These are phyloP conservation scores for Diaporthe australafricana DNA, from an alignment of 2,329 filamentous ascomycete genomes.

Conservation along the genomic window DNA sequence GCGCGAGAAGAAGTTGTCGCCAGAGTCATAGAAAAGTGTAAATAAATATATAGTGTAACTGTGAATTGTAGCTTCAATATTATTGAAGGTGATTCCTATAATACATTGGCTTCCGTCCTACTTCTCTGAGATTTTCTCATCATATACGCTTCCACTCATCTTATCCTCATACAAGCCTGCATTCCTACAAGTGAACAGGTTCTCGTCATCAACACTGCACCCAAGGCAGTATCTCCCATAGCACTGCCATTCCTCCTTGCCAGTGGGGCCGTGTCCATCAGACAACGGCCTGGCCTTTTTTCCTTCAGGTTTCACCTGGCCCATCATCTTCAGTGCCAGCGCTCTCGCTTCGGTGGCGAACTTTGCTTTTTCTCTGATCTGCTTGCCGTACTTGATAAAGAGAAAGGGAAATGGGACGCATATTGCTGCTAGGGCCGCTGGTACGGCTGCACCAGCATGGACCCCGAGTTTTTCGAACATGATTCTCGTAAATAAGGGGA, in stretches of 20 bases:
- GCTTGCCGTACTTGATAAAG: conserved; percentile 69
- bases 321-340: conserved; percentile 5
- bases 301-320: not conserved
- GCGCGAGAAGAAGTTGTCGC: too few relatives aligned
- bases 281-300: not conserved
- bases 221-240: conserved; percentile 5
- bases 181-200: conserved; percentile 13
- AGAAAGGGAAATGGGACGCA: conserved; percentile 70
- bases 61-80: too few relatives aligned
- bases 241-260: conserved; percentile 12
- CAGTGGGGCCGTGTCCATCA: conserved; percentile 1
- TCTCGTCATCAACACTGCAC: conserved; percentile 6
- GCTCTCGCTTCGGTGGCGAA: conserved; percentile 58
- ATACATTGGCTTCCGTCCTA: not conserved
- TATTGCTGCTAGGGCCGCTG: conserved; percentile 74
- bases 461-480: conserved; percentile 73
- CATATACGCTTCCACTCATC: not conserved
- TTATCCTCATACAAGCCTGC: conserved; percentile 6
- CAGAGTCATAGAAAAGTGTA: too few relatives aligned
- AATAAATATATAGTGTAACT: too few relatives aligned
- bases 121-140: not conserved
- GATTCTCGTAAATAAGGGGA: conserved; percentile 76
- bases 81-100: too few relatives aligned
- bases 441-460: conserved; percentile 80
- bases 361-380: conserved; percentile 56